Conservation (phyloP, 495 filamentous ascomycete genomes). For the Penicillium paxilli region DNA sequence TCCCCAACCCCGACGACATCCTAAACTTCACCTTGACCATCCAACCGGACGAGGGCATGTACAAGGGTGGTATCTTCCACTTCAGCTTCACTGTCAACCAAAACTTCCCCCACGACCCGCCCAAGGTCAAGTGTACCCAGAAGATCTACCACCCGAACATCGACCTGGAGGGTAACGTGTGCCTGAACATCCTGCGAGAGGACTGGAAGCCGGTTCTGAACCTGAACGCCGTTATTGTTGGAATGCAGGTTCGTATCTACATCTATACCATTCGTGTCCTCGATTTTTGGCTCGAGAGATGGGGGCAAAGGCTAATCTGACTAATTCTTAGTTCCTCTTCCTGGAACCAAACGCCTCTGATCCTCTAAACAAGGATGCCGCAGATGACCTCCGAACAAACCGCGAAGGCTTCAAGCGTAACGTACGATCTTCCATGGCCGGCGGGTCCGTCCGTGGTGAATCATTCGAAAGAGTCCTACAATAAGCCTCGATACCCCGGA, state of each 20-base stretch:
- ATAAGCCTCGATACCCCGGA: slow-evolving; percentile 19
- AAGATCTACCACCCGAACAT: slow-evolving; percentile 99
- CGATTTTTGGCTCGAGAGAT: not conserved
- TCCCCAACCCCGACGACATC: slow-evolving; percentile 94
- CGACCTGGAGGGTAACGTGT: slow-evolving; percentile 96
- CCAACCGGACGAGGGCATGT: slow-evolving; percentile 97
- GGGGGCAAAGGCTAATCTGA: not conserved
- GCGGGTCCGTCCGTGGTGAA: slow-evolving; percentile 71
- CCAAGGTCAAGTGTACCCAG: slow-evolving; percentile 95
- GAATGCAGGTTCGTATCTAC: slow-evolving; percentile 66
- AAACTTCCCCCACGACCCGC: slow-evolving; percentile 95
- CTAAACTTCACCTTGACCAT: slow-evolving; percentile 93
- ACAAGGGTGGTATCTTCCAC: slow-evolving; percentile 83
- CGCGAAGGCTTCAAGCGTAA: slow-evolving; percentile 89
- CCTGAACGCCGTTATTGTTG: slow-evolving; percentile 93
- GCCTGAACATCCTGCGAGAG: slow-evolving; percentile 93
- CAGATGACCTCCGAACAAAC: slow-evolving; percentile 83
- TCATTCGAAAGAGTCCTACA: slow-evolving; percentile 72
- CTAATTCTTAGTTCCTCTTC: slow-evolving; percentile 75
- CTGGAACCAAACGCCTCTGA: slow-evolving; percentile 96
- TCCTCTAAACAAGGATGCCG: slow-evolving; percentile 97
- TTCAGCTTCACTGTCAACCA: slow-evolving; percentile 92
- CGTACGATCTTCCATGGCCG: slow-evolving; percentile 78
- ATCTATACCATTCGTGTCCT: not conserved
- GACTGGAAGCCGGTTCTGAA: slow-evolving; percentile 99